phyloP scores from a whole-genome alignment of 2,329 filamentous ascomycete genomes.

The Nakataea oryzae region DNA sequence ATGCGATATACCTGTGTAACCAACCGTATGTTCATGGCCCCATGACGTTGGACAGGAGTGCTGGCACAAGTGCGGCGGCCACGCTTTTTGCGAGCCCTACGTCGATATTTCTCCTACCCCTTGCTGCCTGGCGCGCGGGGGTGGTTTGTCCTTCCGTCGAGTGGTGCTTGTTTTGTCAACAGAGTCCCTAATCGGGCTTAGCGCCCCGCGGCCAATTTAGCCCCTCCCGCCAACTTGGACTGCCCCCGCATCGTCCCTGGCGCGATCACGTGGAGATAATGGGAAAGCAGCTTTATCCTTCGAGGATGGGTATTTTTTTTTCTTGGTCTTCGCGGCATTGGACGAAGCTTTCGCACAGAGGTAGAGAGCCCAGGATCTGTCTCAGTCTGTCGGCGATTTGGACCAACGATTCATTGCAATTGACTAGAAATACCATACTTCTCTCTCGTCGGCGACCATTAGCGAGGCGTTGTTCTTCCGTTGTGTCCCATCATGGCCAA shows the following conservation, averaged over 20 bases:
- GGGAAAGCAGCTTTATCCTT: not conserved
- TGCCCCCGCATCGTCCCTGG: not conserved
- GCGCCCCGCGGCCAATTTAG: not conserved
- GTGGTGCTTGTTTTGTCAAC: conserved; percentile 2
- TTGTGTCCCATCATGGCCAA: conserved; percentile 13
- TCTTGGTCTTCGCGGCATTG: not conserved
- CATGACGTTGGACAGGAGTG: not conserved
- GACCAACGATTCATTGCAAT: not conserved
- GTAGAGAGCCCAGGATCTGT: not conserved
- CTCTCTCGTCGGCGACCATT: not conserved
- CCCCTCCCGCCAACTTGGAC: not conserved
- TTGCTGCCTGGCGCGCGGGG: not conserved
- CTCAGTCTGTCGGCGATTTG: not conserved
- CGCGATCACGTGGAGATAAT: conserved; percentile 2
- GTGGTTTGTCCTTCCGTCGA: not conserved
- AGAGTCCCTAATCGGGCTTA: conserved; percentile 2
- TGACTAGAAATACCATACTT: not conserved
- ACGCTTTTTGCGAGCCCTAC: not conserved
- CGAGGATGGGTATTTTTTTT: not conserved
- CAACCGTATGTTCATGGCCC: not conserved
- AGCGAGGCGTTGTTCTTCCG: not conserved
- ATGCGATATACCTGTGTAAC: not conserved
- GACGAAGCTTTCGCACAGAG: not conserved
- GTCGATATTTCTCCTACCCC: not conserved
- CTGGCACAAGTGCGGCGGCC: not conserved